These are phyloP conservation scores for Vanrija pseudolonga DNA, from an alignment of 1,284 basidiomycete species.

Conservation along the genomic window DNA sequence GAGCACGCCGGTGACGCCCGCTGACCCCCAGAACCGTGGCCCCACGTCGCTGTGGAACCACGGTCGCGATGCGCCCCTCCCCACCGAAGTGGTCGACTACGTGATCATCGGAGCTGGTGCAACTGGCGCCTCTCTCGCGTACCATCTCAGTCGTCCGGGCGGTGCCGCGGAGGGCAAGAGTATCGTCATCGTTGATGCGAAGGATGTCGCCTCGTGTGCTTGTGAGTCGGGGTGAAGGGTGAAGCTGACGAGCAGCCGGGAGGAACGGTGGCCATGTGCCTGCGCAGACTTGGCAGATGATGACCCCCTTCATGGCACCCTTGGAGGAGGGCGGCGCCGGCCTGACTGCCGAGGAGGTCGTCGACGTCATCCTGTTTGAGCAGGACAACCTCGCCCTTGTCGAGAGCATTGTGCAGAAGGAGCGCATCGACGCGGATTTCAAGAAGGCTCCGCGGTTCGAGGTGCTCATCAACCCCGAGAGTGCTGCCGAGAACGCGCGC, in stretches of 20 bases:
- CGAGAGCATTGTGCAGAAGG: slow-evolving; percentile 56
- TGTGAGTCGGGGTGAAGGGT: slow-evolving; percentile 14
- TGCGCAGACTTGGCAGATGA: slow-evolving; percentile 25
- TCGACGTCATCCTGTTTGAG: slow-evolving; percentile 55
- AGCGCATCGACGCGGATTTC: slow-evolving; percentile 29
- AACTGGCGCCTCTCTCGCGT: slow-evolving; percentile 25
- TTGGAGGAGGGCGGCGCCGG: slow-evolving; percentile 33
- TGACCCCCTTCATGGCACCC: slow-evolving; percentile 19
- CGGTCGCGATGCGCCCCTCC: slow-evolving; percentile 16
- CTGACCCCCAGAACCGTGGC: slow-evolving; percentile 20
- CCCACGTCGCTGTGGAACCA: slow-evolving; percentile 23
- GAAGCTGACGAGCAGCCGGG: slow-evolving; percentile 22
- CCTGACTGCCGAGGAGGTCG: slow-evolving; percentile 41
- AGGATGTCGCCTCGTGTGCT: slow-evolving; percentile 40
- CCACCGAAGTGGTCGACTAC: slow-evolving; percentile 21
- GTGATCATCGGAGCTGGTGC: slow-evolving; percentile 28
- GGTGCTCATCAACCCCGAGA: slow-evolving; percentile 4
- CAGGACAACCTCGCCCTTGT: slow-evolving; percentile 66
- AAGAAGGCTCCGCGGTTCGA: slow-evolving; percentile 23
- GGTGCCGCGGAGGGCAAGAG: slow-evolving; percentile 21
- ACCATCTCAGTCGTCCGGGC: slow-evolving; percentile 29
- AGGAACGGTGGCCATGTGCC: slow-evolving; percentile 43
- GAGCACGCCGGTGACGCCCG: no score
- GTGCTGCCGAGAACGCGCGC: not conserved
- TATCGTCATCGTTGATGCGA: slow-evolving; percentile 36